Evolutionary conservation across 768 basidiomycete genomes (phyloP).

Genomic region (Kockovaella imperatae): DNA sequence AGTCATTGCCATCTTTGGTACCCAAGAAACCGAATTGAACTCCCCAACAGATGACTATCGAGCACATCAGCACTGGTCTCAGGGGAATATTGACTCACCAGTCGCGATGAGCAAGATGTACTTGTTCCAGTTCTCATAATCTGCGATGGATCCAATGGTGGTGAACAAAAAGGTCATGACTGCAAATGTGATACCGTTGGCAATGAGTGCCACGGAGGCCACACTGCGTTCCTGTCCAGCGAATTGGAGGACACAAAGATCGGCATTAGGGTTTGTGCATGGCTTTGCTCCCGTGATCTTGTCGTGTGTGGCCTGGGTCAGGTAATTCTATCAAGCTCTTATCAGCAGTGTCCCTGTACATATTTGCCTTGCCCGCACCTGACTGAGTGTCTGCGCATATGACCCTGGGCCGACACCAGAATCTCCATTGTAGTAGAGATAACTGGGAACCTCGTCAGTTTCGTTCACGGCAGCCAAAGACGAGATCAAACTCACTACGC

Average conservation of each 20-base stretch:
- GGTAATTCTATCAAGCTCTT: slow-evolving; percentile 1
- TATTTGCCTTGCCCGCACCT: slow-evolving; percentile 61
- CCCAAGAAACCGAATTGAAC: slow-evolving; percentile 71
- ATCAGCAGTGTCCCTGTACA: background rate
- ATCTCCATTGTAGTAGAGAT: slow-evolving; percentile 13
- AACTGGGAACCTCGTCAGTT: too few species aligned
- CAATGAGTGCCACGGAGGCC: slow-evolving; percentile 65
- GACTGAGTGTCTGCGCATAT: slow-evolving; percentile 68
- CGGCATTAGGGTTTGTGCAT: background rate
- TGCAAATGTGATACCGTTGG: slow-evolving; percentile 69
- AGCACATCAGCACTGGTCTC: background rate
- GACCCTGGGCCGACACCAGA: slow-evolving; percentile 24
- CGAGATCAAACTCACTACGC: too few species aligned
- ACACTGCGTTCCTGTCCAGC: too few species aligned
- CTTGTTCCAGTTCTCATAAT: slow-evolving; percentile 67
- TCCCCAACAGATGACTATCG: slow-evolving; percentile 63
- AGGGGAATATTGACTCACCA: slow-evolving; percentile 2
- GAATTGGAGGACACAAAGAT: slow-evolving; percentile 4
- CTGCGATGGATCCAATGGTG: slow-evolving; percentile 62
- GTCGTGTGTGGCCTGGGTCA: slow-evolving; percentile 3
- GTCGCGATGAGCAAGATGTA: slow-evolving; percentile 70
- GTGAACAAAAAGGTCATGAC: slow-evolving; percentile 69
- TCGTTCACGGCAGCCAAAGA: too few species aligned
- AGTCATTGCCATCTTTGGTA: slow-evolving; percentile 59
- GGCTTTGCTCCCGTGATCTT: slow-evolving; percentile 4